phyloP scores from a whole-genome alignment of 257 asterid genomes.

The Lavandula angustifolia region DNA sequence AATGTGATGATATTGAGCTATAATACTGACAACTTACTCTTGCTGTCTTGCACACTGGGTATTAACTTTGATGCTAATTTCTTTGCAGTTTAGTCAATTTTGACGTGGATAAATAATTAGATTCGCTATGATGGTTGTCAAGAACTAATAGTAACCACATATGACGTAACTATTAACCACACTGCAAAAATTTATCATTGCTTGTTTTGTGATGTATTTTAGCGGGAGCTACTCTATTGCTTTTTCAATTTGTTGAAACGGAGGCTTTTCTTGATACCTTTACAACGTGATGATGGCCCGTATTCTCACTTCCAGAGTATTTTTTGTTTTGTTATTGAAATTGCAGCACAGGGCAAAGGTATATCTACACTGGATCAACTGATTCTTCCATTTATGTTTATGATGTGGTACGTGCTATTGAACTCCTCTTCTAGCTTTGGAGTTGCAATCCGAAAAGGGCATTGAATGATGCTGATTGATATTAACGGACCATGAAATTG shows the following conservation, averaged over 20 bases:
- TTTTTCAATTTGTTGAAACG: neutral
- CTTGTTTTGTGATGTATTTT: neutral
- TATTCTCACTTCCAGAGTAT: conserved; percentile 3
- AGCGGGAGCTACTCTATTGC: neutral
- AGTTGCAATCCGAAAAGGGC: neutral
- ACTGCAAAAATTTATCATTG: neutral
- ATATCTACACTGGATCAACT: conserved; percentile 86
- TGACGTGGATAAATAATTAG: neutral
- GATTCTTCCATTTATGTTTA: conserved; percentile 71
- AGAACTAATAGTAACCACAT: too few species aligned
- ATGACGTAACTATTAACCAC: neutral
- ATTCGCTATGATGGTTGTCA: neutral
- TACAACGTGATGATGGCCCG: neutral
- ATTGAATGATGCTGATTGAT: neutral
- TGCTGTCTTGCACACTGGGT: neutral
- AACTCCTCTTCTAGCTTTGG: neutral
- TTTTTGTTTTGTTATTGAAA: conserved; percentile 26
- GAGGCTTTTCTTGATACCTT: neutral
- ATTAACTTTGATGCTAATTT: conserved; percentile 7
- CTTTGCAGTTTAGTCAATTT: neutral
- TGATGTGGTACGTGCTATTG: conserved; percentile 66
- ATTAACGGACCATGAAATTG: neutral
- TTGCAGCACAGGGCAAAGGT: conserved; percentile 93
- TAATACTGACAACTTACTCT: neutral
- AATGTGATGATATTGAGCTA: conserved; percentile 11